Base-by-base conservation (phyloP, 73 alveolate genomes). In the Paramecium tetraurelia region DNA sequence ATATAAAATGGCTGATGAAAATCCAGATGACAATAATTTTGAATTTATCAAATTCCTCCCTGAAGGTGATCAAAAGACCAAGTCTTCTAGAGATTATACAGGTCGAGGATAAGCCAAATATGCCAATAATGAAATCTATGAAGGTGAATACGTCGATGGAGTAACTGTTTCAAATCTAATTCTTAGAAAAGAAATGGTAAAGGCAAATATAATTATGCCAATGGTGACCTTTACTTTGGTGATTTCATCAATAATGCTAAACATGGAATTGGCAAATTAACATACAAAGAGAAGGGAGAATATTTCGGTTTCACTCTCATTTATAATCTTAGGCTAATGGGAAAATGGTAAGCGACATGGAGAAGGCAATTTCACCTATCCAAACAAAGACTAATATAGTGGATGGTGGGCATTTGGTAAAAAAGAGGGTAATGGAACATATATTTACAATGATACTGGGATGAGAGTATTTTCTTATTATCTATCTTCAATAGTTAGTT, bases 381-480 rank as follows among this genome's bases (percentile, higher is more conserved):
- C 94, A 18, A 97, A 95, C 75, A 98, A 98, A 63, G 98, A 97
- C 86, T 92, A 89, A 46, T 98, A 98, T 93, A 93, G 98, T 59
- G 99, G 99, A 48, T 97, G 99, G 98, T 98, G 99, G 99, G 95
- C 97, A 92, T 97, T 96, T 92, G 99, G 99, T 44, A 96, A 93
- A 38, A 97, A 97, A 85, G 97, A 97, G 59, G 99, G 99, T 40
- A 92, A 96, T 31, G 99, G 98, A 35, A 97, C 98, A 33, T 98
- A 95, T 85, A 88, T 96, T 48, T 97, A 95, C 86, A 95, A 95
- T 72, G 97, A 95, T 57, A 96, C 99, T 20, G 98, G 98, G n/a
- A 94, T 96, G 99, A 98, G 98, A 92, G 94, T 94, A 92, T 86
- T 9, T 71, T 3, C 21, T 12, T 38, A 11, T 40, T 20, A 87